Base-by-base conservation (phyloP, 2,329 filamentous ascomycete species). In the Xylariaceae sp. region DNA sequence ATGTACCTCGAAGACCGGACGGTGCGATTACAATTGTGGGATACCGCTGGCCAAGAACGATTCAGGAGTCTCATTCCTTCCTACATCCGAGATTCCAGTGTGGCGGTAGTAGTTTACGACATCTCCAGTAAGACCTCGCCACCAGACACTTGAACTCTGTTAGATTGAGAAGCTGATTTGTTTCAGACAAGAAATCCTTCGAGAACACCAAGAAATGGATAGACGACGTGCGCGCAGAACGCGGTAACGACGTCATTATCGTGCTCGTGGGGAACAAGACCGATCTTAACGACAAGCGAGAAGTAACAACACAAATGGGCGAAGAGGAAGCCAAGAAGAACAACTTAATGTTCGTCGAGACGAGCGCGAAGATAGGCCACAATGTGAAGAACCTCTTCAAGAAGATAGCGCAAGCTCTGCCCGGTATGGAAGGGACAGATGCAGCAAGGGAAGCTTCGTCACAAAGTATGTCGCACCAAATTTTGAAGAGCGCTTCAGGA, bases 1-100 rank as follows among this genome's bases (percentile, higher is more conserved):
- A 98, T 98, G 94, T 98, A 98, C 70, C 85, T 98, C 48, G 93
- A 98, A 72, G 93, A 98, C 73, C 82, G 93, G 64, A 98, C 93
- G 32, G 93, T 98, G 48, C 87, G 94, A 61, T 78, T 98, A 65
- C 93, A 98, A 65, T 79, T 98, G 49, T 98, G 93, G 93, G 93
- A 98, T 66, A 98, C 93, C 4, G 93, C 93, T 36, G 93, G 93
- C 48, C 93, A 98, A 67, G 93, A 98, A 69, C 82, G 93, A 54
- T 98, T 98, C 73, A 85, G 94, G 65, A 95, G 88, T 61, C 69
- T 98, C 60, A 98, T 98, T 55, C 94, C 94, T 41, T 96, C 89
- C 17, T 98, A 98, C 71, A 98, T 98, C 61, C 89, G 94, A 59
- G 94, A 98, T 73, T 95, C 89, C 17, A 94, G 87, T 62, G 94